Conservation (phyloP, 495 filamentous ascomycete species). For the Articulospora tetracladia region DNA sequence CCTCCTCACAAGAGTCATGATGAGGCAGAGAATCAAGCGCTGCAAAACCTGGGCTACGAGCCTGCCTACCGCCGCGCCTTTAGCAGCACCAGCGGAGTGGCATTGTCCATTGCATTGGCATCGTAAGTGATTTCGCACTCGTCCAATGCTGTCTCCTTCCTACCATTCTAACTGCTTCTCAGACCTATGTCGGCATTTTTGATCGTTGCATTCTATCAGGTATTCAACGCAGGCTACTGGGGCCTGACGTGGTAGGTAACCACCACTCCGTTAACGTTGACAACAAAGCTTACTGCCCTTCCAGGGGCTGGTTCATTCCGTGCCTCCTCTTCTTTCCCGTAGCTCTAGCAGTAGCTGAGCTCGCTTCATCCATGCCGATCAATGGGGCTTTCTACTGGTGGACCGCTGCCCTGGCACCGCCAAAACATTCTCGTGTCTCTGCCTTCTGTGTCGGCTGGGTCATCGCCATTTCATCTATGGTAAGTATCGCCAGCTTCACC, state of each 20-base stretch:
- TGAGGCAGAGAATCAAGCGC: background rate
- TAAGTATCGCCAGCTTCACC: background rate
- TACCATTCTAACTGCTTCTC: background rate
- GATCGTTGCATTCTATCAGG: background rate
- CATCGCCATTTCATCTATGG: background rate
- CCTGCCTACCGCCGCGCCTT: background rate
- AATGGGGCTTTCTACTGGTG: background rate
- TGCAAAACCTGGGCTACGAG: background rate
- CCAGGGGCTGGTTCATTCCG: background rate
- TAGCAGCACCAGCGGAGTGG: background rate
- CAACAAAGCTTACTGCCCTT: too few species aligned
- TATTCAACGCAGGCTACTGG: background rate
- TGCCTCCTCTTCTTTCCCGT: background rate
- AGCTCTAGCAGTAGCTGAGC: background rate
- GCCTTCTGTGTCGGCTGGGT: background rate
- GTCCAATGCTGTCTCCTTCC: background rate
- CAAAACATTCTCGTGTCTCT: background rate
- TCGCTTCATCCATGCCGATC: background rate
- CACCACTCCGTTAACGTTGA: background rate
- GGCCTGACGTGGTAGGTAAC: background rate
- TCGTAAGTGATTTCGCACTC: background rate
- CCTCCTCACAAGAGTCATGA: background rate
- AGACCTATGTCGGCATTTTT: background rate
- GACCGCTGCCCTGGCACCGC: background rate
- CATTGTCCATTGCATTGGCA: background rate